phyloP scores from a whole-genome alignment of 139 green algal species.

The Coelastrella sp. region DNA sequence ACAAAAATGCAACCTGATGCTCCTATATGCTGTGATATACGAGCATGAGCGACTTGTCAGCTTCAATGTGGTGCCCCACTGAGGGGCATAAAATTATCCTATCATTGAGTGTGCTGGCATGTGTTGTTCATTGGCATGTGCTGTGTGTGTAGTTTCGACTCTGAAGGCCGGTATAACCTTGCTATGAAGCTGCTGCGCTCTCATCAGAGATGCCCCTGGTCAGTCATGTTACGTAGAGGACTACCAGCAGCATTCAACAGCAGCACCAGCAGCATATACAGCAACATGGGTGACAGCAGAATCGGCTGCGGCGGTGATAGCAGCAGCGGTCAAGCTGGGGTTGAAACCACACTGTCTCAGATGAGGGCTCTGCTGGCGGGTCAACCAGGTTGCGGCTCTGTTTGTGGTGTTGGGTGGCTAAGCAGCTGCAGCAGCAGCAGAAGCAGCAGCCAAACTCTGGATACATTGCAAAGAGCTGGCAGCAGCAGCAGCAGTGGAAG shows the following conservation, averaged over 20 bases:
- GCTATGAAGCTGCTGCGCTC: slow-evolving; percentile 29
- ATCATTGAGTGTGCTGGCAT: no score
- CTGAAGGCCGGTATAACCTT: slow-evolving; percentile 11
- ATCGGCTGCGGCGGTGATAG: no score
- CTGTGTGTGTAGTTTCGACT: background rate
- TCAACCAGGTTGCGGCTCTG: background rate
- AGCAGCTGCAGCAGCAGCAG: background rate
- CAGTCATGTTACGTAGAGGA: background rate
- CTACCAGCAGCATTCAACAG: background rate
- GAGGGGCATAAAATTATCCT: no score
- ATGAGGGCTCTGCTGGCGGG: background rate
- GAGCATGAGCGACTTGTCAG: no score
- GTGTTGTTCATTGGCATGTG: background rate
- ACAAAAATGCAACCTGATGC: no score
- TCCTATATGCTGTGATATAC: no score
- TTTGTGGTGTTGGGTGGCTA: background rate
- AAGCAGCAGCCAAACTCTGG: background rate
- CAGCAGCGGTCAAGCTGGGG: background rate
- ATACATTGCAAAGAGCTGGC: background rate
- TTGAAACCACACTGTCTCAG: background rate
- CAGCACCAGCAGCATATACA: slow-evolving; percentile 8
- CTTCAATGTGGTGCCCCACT: no score
- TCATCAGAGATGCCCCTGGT: slow-evolving; percentile 1
- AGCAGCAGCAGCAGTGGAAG: background rate
- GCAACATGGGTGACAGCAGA: slow-evolving; percentile 1